Base-by-base conservation (phyloP, 2,329 filamentous ascomycete genomes). In the Cladophialophora chaetospira region DNA sequence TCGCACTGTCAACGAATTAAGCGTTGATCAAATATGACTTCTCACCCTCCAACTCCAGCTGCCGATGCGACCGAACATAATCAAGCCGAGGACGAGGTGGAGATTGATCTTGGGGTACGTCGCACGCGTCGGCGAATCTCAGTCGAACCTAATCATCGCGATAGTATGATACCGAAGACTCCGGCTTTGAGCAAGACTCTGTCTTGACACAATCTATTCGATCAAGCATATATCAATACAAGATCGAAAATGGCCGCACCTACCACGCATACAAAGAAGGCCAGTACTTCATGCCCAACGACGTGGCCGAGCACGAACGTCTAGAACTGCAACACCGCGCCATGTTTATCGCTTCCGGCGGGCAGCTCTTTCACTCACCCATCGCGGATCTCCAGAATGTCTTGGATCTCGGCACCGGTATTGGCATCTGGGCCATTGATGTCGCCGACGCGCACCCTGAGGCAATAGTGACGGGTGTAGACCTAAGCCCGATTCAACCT, bases 271-370 rank as follows among this genome's bases (percentile, higher is more conserved):
- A 64, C 50, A 58, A 60, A 49, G 61, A 58, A n/a, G 61, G 64
- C 28, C 29, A 29, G 26, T 73, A 73, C 28, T 64, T 66, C 9
- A 67, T 72, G 33, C 71, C 71, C 17, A 72, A 73, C 42, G 71
- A 72, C 35, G 65, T 71, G 8, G 65, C 62, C 51, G 71, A 73
- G 55, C 69, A 71, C 58, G 69, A 72, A 29, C 68, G 69, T 11
- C 58, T 72, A 43, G 69, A 72, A 50, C 63, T 71, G 10, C 64
- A 71, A 23, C 69, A 72, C 50, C 68, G 70, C 28, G 25, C 66
- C 42, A 53, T 63, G 19, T 36, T 48, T 3, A 33, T 53, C 13
- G 52, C 61, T 23, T 38, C 63, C 17, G 53, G 60, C 21, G 55
- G 55, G 5, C 21, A 35, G 21, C 17, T 28, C 15, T 42, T 42